Percentiles rank a stretch among this genome's conserved stretches.
These are phyloP conservation scores for Plasmodium relictum DNA, from an alignment of 169 alveolate genomes.

Conservation along the genomic window DNA sequence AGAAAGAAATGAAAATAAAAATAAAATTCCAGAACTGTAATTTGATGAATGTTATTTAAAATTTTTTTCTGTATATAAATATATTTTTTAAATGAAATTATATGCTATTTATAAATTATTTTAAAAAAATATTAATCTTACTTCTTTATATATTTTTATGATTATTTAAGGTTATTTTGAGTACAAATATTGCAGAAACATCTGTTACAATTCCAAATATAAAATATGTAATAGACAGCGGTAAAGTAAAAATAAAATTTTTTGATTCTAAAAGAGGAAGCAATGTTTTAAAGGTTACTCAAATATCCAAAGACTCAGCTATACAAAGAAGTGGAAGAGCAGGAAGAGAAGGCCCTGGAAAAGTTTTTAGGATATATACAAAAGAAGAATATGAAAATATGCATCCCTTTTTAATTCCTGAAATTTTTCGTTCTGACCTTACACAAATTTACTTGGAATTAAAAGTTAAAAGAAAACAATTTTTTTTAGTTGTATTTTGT, in stretches of 20 bases:
- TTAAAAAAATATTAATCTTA: neutral
- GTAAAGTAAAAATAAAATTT: slow-evolving; percentile 91
- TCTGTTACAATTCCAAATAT: slow-evolving; percentile 96
- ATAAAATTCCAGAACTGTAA: neutral
- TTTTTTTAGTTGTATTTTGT: neutral
- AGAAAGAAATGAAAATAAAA: neutral
- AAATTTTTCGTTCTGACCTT: slow-evolving; percentile 92
- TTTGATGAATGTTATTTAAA: too few relatives aligned
- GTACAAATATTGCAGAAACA: slow-evolving; percentile 98
- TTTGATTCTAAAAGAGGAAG: slow-evolving; percentile 90
- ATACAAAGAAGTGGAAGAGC: slow-evolving; percentile 97
- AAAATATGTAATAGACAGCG: slow-evolving; percentile 94
- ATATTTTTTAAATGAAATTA: neutral
- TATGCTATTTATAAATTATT: neutral
- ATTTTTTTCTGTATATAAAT: neutral
- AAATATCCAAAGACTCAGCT: slow-evolving; percentile 95
- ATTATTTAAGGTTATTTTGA: slow-evolving; percentile 83
- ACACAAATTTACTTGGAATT: slow-evolving; percentile 92
- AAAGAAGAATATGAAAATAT: slow-evolving; percentile 88
- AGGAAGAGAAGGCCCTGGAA: slow-evolving; percentile 94
- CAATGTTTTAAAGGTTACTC: slow-evolving; percentile 88
- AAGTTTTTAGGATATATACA: slow-evolving; percentile 94
- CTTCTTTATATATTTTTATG: neutral
- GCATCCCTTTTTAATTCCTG: slow-evolving; percentile 90
- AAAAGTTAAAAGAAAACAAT: slow-evolving; percentile 5